Evolutionary conservation across 257 asterid genomes (phyloP).

Genomic region (Fraxinus cuspidata): DNA sequence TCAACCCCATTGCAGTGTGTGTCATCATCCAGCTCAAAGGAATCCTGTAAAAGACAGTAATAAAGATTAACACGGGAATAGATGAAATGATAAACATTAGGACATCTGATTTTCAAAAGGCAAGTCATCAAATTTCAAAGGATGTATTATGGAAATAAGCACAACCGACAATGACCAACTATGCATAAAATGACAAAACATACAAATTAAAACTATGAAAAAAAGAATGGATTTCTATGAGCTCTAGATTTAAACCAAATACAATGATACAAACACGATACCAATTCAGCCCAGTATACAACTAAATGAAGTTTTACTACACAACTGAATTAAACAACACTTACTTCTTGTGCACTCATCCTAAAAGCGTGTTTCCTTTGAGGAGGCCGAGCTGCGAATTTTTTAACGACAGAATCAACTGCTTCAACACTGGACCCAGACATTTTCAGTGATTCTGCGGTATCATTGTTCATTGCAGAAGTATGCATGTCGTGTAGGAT

Average conservation of each 20-base stretch:
- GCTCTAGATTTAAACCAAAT: not conserved
- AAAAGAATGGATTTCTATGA: not conserved
- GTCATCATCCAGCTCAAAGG: slow-evolving; percentile 58
- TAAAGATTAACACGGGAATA: slow-evolving; percentile 2
- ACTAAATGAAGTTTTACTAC: not conserved
- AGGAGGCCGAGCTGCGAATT: slow-evolving; percentile 46
- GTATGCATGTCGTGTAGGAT: slow-evolving; percentile 23
- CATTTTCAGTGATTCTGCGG: slow-evolving; percentile 31
- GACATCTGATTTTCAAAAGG: not conserved
- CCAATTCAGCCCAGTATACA: slow-evolving; percentile 5
- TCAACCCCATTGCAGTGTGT: slow-evolving; percentile 40
- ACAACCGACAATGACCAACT: slow-evolving; percentile 2
- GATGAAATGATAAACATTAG: not conserved
- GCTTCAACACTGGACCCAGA: slow-evolving; percentile 22
- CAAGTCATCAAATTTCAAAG: not conserved
- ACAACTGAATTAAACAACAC: slow-evolving; percentile 4
- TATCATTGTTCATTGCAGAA: slow-evolving; percentile 27
- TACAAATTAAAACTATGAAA: slow-evolving; percentile 2
- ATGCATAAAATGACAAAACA: slow-evolving; percentile 2
- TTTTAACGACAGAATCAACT: slow-evolving; percentile 32
- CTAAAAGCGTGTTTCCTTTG: slow-evolving; percentile 63
- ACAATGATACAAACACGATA: not conserved
- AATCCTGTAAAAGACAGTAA: slow-evolving; percentile 43
- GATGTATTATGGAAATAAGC: slow-evolving; percentile 1
- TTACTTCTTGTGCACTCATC: slow-evolving; percentile 80